Evolutionary conservation across 805 yeast genomes (phyloP), one percentile per base, ranked within the genome.

Genomic region (Candida golubevii): DNA sequence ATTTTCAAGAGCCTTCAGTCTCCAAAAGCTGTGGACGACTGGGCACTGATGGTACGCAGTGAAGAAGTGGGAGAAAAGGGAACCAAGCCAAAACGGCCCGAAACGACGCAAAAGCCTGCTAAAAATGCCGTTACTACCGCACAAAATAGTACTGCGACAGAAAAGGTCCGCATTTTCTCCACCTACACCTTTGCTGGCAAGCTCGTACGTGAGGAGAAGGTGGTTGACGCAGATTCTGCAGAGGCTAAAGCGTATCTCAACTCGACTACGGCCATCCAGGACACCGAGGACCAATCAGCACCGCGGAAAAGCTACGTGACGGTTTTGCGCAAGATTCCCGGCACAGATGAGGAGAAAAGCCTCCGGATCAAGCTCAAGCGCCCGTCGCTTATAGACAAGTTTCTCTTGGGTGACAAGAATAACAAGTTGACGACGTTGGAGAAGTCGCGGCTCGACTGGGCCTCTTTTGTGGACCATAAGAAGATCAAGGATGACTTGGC

Each of bases 381-480:
- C 51, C 83, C 86, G 3, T 82, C 91, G 26, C 66, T 88, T 28
- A 67, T 89, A 7, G 90, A 86, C 59, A 87, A 83, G 45, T 89
- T 89, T 32, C 76, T 88, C 37, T 69, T 79, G 36, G 66, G 68
- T 12, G 79, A 83, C 50, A 82, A 85, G 53, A 80, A 87, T 29
- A 64, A 53, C 54, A 91, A 88, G 60, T 72, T 93, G 49, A 86
- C 95, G 23, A 93, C 99, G 0, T 69, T 93, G 51, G 98, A 93
- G 61, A 93, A 93, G 65, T 86, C 96, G 1, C 73, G 95, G 50
- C 72, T 93, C 40, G 99, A 93, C 65, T 93, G 98, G 96, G 95
- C 95, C 1, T 80, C 86, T 38, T 89, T 86, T 66, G 97, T 93
- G 28, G 97, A 91, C 65, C 77, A 85, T 51, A 82, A 83, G 51